Evolutionary conservation across 768 basidiomycete genomes (phyloP).

Genomic region (Lactifluus piperatus): DNA sequence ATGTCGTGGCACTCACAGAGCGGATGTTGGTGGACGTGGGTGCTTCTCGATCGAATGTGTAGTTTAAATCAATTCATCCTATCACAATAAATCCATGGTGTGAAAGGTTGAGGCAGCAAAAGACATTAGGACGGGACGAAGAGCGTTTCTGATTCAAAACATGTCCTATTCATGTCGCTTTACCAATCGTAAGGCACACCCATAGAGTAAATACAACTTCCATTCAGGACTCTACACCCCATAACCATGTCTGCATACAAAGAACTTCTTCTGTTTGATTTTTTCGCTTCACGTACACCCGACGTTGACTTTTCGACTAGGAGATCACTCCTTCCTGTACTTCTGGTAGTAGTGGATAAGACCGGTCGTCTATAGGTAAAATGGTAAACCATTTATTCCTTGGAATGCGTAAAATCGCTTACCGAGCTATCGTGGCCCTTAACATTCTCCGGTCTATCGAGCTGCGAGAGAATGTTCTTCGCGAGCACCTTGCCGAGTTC

Average conservation of each 20-base stretch:
- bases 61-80: no score
- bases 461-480: slow-evolving; percentile 88
- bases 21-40: not conserved
- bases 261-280: not conserved
- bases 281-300: not conserved
- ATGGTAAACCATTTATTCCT: not conserved
- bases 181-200: not conserved
- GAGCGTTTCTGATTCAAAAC: not conserved
- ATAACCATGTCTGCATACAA: not conserved
- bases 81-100: not conserved
- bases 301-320: not conserved
- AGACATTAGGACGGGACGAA: not conserved
- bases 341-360: slow-evolving; percentile 97
- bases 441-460: slow-evolving; percentile 71
- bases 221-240: not conserved
- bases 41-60: not conserved
- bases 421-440: slow-evolving; percentile 84
- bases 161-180: not conserved
- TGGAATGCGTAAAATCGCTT: slow-evolving; percentile 16
- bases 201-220: not conserved
- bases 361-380: slow-evolving; percentile 66
- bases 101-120: not conserved
- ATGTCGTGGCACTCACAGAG: not conserved
- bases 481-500: slow-evolving; percentile 97
- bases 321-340: slow-evolving; percentile 58